Conservation (phyloP, 78 protist species). For the Dictyostelium capitatum region DNA sequence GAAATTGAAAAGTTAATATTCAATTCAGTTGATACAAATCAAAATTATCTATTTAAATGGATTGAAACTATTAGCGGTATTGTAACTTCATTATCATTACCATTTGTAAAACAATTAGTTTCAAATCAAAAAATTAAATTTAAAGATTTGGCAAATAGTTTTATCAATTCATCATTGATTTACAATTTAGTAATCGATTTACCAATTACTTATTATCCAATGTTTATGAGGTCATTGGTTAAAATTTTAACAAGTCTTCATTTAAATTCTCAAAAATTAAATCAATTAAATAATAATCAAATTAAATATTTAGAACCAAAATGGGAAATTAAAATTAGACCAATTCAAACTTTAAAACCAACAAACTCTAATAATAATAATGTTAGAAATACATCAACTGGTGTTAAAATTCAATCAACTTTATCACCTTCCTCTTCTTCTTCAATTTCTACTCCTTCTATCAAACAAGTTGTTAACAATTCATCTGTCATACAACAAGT, state of each 20-base stretch:
- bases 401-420: neutral
- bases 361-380: neutral
- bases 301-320: conserved; percentile 18
- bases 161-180: neutral
- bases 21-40: neutral
- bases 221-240: conserved; percentile 30
- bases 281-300: neutral
- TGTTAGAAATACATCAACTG: neutral
- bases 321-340: conserved; percentile 12
- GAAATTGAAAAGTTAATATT: neutral
- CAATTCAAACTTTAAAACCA: neutral
- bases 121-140: conserved; percentile 19
- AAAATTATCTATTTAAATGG: neutral
- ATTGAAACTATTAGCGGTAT: neutral
- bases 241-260: conserved; percentile 11
- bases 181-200: neutral
- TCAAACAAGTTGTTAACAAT: too few relatives aligned
- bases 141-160: conserved; percentile 15
- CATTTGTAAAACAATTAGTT: conserved; percentile 3
- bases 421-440: neutral
- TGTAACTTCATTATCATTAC: neutral
- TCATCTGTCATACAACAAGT: too few relatives aligned
- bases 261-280: neutral
- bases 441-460: too few relatives aligned
- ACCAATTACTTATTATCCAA: conserved; percentile 23